Conservation (phyloP, 352 stramenopile species). For the Blastocystis sp. region DNA sequence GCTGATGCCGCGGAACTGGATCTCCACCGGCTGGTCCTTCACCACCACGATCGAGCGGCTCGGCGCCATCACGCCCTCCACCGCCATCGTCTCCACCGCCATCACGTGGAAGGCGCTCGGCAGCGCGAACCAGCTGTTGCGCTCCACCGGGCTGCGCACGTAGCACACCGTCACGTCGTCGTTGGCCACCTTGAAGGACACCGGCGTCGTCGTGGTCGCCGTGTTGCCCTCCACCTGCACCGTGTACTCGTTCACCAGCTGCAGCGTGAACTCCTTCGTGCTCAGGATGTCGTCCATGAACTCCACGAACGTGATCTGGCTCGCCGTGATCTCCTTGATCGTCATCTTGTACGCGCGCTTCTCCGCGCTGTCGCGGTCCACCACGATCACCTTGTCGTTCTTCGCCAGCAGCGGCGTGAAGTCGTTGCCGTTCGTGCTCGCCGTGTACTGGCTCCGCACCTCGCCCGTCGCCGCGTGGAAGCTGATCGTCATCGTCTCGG, state of each 20-base stretch:
- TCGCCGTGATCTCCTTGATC: slow-evolving; percentile 16
- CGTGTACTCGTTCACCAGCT: slow-evolving; percentile 53
- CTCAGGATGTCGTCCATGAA: slow-evolving; percentile 13
- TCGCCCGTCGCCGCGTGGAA: neutral
- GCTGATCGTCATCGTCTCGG: slow-evolving; percentile 53
- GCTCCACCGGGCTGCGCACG: slow-evolving; percentile 26
- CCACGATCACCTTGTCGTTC: slow-evolving; percentile 57
- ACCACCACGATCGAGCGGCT: slow-evolving; percentile 12
- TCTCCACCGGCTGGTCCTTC: slow-evolving; percentile 53
- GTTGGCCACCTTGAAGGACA: slow-evolving; percentile 27
- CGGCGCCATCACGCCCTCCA: slow-evolving; percentile 33
- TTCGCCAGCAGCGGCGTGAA: slow-evolving; percentile 56
- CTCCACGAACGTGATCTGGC: slow-evolving; percentile 53
- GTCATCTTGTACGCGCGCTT: slow-evolving; percentile 67
- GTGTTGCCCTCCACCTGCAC: slow-evolving; percentile 41
- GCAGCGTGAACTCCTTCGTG: slow-evolving; percentile 45
- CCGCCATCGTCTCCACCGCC: slow-evolving; percentile 41
- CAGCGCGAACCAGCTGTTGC: slow-evolving; percentile 46
- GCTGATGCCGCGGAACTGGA: slow-evolving; percentile 59
- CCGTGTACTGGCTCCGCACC: slow-evolving; percentile 19
- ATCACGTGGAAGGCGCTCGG: slow-evolving; percentile 30
- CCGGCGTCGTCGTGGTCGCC: slow-evolving; percentile 16
- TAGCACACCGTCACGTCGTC: slow-evolving; percentile 55
- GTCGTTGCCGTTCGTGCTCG: slow-evolving; percentile 54
- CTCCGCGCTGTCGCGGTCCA: slow-evolving; percentile 10